A percentile compares a stretch with the other conserved stretches of the same genome.
Evolutionary conservation across 371 early-diverging fungal genomes (phyloP).

Genomic region (Lichtheimia hyalospora): DNA sequence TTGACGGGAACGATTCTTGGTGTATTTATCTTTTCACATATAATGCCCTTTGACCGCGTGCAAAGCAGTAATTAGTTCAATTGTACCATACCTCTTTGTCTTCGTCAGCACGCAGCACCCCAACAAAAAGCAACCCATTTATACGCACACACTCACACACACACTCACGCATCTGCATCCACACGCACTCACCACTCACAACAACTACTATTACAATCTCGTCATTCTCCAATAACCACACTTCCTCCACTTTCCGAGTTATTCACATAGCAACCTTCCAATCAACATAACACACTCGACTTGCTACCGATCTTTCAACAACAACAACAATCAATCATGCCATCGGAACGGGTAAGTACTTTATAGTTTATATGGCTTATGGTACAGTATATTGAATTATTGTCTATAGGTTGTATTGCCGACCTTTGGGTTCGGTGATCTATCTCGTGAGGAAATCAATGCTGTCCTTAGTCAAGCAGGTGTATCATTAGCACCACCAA

Average conservation of each 20-base stretch:
- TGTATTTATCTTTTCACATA: conserved; percentile 2
- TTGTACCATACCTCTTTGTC: conserved; percentile 7
- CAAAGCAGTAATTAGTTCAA: conserved; percentile 3
- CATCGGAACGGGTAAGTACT: conserved; percentile 18
- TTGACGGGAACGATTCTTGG: conserved; percentile 4
- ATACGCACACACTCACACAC: background rate
- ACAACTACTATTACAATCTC: background rate
- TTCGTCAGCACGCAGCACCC: conserved; percentile 7
- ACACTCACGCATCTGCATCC: background rate
- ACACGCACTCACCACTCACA: background rate
- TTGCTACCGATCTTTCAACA: background rate
- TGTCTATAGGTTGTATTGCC: conserved; percentile 11
- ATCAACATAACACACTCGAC: background rate
- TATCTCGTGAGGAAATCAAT: conserved; percentile 62
- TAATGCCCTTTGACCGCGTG: conserved; percentile 7
- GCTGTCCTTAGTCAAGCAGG: conserved; percentile 51
- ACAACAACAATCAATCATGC: conserved; percentile 5
- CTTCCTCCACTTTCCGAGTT: background rate
- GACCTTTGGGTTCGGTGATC: conserved; percentile 54
- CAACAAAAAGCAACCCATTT: background rate
- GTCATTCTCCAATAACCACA: background rate
- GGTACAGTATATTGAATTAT: background rate
- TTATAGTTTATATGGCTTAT: background rate
- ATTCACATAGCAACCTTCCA: background rate
- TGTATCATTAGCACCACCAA: conserved; percentile 38